These are phyloP conservation scores for Hypomontagnella submonticulosa DNA, from an alignment of 495 filamentous ascomycete species.

Conservation along the genomic window DNA sequence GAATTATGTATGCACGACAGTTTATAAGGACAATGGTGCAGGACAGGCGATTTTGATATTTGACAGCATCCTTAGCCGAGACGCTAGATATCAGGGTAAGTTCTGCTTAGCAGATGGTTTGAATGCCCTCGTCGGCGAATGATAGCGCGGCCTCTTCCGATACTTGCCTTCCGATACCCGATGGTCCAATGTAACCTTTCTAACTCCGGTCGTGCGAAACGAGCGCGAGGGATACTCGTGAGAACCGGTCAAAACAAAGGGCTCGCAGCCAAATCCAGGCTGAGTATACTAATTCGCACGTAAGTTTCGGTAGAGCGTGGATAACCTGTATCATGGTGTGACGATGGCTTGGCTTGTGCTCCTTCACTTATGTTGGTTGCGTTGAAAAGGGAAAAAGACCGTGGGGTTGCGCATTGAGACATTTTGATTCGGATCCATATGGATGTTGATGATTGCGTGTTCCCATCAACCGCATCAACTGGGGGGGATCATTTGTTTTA, in stretches of 20 bases:
- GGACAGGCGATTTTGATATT: constrained; percentile 8
- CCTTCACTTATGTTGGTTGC: constrained; percentile 12
- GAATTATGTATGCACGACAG: constrained; percentile 9
- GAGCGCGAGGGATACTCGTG: constrained; percentile 1
- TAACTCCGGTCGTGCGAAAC: not conserved
- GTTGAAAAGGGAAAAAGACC: constrained; percentile 14
- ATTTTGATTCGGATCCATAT: constrained; percentile 14
- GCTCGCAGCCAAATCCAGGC: not conserved
- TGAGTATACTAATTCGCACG: constrained; percentile 11
- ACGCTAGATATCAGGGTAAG: constrained; percentile 24
- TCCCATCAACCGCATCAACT: constrained; percentile 6
- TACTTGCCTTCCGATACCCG: constrained; percentile 18
- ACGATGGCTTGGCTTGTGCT: constrained; percentile 25
- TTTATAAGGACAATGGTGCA: constrained; percentile 8
- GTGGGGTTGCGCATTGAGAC: constrained; percentile 27
- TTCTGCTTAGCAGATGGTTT: constrained; percentile 1
- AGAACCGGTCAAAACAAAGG: constrained; percentile 6
- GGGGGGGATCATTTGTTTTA: not conserved
- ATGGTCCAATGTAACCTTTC: constrained; percentile 8
- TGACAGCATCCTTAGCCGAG: constrained; percentile 19
- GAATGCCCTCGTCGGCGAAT: constrained; percentile 17
- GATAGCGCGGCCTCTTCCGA: constrained; percentile 20
- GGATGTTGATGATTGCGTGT: constrained; percentile 17
- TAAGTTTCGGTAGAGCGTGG: constrained; percentile 3
- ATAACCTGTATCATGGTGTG: constrained; percentile 12